phyloP scores from a whole-genome alignment of 441 rosid genomes.

The Hypseocharis bilobata region DNA sequence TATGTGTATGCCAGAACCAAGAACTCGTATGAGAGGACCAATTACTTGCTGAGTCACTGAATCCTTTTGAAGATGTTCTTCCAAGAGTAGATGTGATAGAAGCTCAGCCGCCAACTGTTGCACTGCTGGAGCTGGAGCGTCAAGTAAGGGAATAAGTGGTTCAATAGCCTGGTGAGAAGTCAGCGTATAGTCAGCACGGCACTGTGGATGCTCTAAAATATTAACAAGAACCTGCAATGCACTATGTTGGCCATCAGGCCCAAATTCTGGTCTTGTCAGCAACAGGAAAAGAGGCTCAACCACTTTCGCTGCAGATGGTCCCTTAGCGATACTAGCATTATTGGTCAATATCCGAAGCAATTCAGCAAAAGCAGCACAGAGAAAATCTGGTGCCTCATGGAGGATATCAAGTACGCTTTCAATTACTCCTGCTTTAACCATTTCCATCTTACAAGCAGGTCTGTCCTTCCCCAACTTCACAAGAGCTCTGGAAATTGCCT shows the following conservation, averaged over 20 bases:
- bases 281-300: conserved; percentile 83
- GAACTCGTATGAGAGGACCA: conserved; percentile 77
- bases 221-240: conserved; percentile 93
- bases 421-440: conserved; percentile 97
- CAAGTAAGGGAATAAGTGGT: conserved; percentile 89
- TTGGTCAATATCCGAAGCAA: conserved; percentile 93
- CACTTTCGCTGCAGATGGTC: conserved; percentile 87
- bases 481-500: conserved; percentile 91
- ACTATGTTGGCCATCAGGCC: conserved; percentile 93
- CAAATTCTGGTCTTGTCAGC: conserved; percentile 75
- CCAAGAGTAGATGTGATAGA: conserved; percentile 75
- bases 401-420: conserved; percentile 88
- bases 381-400: conserved; percentile 92
- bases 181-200: conserved; percentile 79
- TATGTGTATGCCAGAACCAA: conserved; percentile 79
- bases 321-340: conserved; percentile 92
- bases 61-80: conserved; percentile 90
- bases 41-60: conserved; percentile 70
- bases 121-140: conserved; percentile 84
- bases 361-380: conserved; percentile 87
- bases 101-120: conserved; percentile 99
- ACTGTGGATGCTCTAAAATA: conserved; percentile 92
- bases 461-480: conserved; percentile 98
- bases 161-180: conserved; percentile 81
- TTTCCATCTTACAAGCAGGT: conserved; percentile 92